Base-by-base conservation (phyloP, 2,329 filamentous ascomycete genomes). In the Phyllosticta paracitricarpa region DNA sequence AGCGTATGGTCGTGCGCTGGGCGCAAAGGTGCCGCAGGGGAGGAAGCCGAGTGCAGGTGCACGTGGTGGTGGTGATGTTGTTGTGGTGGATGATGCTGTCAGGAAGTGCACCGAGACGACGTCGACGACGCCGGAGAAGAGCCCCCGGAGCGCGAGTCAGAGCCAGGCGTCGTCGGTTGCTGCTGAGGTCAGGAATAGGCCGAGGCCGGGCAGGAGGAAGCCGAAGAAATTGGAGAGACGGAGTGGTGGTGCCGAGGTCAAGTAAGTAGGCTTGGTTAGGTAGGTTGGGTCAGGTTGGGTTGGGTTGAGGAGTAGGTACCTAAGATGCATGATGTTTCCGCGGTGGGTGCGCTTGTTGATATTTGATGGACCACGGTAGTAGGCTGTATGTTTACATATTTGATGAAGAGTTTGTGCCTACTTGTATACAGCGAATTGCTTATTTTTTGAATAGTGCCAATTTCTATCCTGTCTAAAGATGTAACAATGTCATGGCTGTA, bases 181-280 rank as follows among this genome's bases (percentile, higher is more conserved):
- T 8, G 51, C 30, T 7, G 64, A 64, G 26, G 57, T 54, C 3
- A 35, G 48, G 60, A 62, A 62, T 25, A 24, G 25, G 10, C 56
- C 60, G 14, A 54, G 51, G 56, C 56, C 60, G 17, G 60, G 60
- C 0, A 73, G 70, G 66, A 73, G 71, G 66, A 74, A 73, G 64
- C 72, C 72, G 3, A 74, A 72, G 67, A 74, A 74, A 54, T 64
- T 74, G 19, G 68, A 74, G 58, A 66, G 71, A 4, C 66, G 71
- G 7, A 64, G 63, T 40, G 7, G 33, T 4, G 14, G 33, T 17
- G 33, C 33, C 10, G 33, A 14, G 33, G 33, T 12, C 33, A 40
- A 40, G 33, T 40, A 12, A 10, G 33, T 12, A 4, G 14, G 33
- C 14, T 40, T 4, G 33, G 33, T 12, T 12, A 9, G 4, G 12